Evolutionary conservation across 805 yeast species (phyloP).

Genomic region (Maudiozyma saulgeensis): DNA sequence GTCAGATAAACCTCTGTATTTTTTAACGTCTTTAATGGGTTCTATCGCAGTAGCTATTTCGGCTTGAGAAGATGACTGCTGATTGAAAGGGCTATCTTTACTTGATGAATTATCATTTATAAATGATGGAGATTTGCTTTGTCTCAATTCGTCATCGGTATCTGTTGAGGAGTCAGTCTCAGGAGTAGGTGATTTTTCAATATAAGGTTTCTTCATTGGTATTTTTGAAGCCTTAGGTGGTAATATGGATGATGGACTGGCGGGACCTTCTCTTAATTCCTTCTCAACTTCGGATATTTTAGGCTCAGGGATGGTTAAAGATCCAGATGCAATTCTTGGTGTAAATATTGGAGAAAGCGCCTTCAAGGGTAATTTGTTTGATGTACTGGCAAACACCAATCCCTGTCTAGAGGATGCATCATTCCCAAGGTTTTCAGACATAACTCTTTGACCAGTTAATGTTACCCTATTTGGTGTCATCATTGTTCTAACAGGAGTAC

Average conservation of each 20-base stretch:
- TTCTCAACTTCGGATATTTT: constrained; percentile 33
- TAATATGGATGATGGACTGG: constrained; percentile 28
- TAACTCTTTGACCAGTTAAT: constrained; percentile 18
- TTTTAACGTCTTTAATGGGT: background rate
- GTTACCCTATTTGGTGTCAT: constrained; percentile 23
- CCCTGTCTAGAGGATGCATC: constrained; percentile 9
- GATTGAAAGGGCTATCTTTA: constrained; percentile 7
- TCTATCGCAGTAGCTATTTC: background rate
- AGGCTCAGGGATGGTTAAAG: constrained; percentile 37
- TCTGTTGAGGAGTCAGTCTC: constrained; percentile 3
- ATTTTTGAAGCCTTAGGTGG: constrained; percentile 27
- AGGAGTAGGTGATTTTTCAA: constrained; percentile 5
- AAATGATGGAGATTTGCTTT: background rate
- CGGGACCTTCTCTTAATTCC: constrained; percentile 31
- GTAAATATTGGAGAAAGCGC: constrained; percentile 6
- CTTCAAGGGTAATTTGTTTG: background rate
- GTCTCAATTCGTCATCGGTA: background rate
- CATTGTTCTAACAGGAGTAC: constrained; percentile 22
- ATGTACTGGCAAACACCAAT: constrained; percentile 9
- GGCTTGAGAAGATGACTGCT: background rate
- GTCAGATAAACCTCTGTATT: background rate
- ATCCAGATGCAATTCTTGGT: constrained; percentile 36
- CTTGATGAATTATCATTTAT: background rate
- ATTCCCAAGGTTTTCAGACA: constrained; percentile 16
- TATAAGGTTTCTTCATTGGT: constrained; percentile 29